A percentile compares a stretch with the other conserved stretches of the same genome.
Evolutionary conservation across 768 basidiomycete species (phyloP).

Genomic region (Cubamyces sp.): DNA sequence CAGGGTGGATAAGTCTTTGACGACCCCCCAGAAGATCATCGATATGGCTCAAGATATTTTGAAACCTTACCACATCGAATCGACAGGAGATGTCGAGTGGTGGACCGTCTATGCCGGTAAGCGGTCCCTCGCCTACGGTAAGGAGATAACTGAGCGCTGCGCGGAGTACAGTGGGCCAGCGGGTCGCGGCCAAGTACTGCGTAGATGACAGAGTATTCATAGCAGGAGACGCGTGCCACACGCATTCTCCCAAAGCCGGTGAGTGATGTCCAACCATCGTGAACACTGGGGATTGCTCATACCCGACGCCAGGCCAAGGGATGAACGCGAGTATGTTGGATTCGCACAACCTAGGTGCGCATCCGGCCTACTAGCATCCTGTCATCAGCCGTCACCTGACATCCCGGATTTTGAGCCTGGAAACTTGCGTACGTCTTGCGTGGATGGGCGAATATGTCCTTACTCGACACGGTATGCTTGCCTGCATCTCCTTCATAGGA

Average conservation of each 20-base stretch:
- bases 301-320: constrained; percentile 47
- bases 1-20: constrained; percentile 44
- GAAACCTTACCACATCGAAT: constrained; percentile 55
- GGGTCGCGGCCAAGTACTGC: constrained; percentile 68
- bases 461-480: constrained; percentile 55
- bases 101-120: constrained; percentile 74
- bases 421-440: constrained; percentile 60
- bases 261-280: background rate
- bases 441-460: constrained; percentile 51
- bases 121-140: constrained; percentile 28
- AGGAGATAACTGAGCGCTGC: background rate
- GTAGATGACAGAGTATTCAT: constrained; percentile 72
- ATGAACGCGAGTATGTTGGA: constrained; percentile 83
- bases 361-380: background rate
- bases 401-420: constrained; percentile 47
- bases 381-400: background rate
- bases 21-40: constrained; percentile 45
- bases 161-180: constrained; percentile 58
- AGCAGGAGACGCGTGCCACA: constrained; percentile 76
- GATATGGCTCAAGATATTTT: constrained; percentile 42
- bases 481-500: background rate
- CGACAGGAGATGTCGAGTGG: constrained; percentile 59
- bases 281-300: background rate
- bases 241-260: constrained; percentile 69
- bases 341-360: constrained; percentile 65